Evolutionary conservation across 2,329 filamentous ascomycete species (phyloP), one percentile per base, ranked within the genome.

Genomic region (Rasamsonia emersonii): DNA sequence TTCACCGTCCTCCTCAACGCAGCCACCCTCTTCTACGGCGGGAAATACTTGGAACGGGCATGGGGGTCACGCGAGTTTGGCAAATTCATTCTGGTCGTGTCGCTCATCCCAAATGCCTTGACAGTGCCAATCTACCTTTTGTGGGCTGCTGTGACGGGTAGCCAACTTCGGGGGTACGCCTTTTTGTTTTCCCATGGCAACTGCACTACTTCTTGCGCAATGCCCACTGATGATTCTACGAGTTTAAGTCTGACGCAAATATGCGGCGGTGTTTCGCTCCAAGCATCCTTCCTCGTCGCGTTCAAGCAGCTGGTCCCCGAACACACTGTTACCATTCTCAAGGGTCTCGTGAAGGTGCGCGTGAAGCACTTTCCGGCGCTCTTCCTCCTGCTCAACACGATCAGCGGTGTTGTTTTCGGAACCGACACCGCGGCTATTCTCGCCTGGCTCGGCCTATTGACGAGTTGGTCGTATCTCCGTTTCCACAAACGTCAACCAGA

Each of bases 271-370:
- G 80, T 94, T 42, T 79, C 88, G 10, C 70, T 95, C 36, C 89
- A 95, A 59, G 86, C 91, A 28, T 80, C 83, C 40, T 96, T 96
- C 65, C 82, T 98, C 40, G 85, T 96, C 49, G 85, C 89, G 33
- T 94, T 96, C 64, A 96, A 93, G 64, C 91, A 98, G 62, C 83
- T 98, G 30, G 82, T 96, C 20, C 91, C 91, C 14, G 88, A 94
- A 40, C 91, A 98, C 60, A 98, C 91, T 8, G 89, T 96, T 32
- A 91, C 89, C 4, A 75, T 98, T 37, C 89, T 94, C 65, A 82
- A 82, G 43, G 86, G 86, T 42, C 66, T 94, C 39, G 58, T 96
- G 37, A 93, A 91, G 38, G 77, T 96, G 58, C 83, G 89, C 45
- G 86, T 98, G 33, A 79, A 80, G 55, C 77, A 81, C 55, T 80